Base-by-base conservation (phyloP, 2,329 filamentous ascomycete genomes). In the Cercospora zeina region DNA sequence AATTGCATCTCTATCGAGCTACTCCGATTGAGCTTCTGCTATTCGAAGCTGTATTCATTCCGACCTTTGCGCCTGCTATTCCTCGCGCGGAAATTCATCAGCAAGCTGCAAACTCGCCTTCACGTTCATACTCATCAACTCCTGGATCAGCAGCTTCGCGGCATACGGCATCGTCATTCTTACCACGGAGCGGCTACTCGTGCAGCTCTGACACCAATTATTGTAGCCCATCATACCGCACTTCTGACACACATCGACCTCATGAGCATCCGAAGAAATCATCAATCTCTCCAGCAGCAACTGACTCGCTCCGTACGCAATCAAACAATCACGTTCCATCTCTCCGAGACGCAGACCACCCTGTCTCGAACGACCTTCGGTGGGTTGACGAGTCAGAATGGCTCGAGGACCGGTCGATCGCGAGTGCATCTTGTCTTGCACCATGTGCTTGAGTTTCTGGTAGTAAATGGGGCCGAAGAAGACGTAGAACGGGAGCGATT, bases 391-490 rank as follows among this genome's bases (percentile, higher is more conserved):
- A 0, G 95, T 99, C 27, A 99, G 83, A 67, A 96, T 95, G 27
- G 93, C 93, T 11, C 90, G 85, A 0, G 95, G 96, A 0, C 96
- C 96, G 13, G 91, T 88, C 1, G 93, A 88, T 65, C 95, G 91
- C 33, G 91, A 93, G 79, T 99, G 95, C 95, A 99, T 97, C 80
- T 99, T 99, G 76, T 99, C 95, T 77, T 97, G 93, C 3, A 99
- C 95, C 95, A 99, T 99, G 83, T 99, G 95, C 84, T 99, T 99
- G 68, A 99, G 86, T 69, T 96, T 96, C 81, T 99, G 95, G 81
- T 99, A 99, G 81, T 96, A 99, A 77, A 99, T 99, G 10, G 95
- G 95, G 0, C 95, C 95, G 75, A 96, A 96, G 83, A 97, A 99
- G 73, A 99, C 92, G 78, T 97, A 97, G 11, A 93, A 93, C 67